Conservation (phyloP, 768 basidiomycete species). For the Calvatia gigantea region DNA sequence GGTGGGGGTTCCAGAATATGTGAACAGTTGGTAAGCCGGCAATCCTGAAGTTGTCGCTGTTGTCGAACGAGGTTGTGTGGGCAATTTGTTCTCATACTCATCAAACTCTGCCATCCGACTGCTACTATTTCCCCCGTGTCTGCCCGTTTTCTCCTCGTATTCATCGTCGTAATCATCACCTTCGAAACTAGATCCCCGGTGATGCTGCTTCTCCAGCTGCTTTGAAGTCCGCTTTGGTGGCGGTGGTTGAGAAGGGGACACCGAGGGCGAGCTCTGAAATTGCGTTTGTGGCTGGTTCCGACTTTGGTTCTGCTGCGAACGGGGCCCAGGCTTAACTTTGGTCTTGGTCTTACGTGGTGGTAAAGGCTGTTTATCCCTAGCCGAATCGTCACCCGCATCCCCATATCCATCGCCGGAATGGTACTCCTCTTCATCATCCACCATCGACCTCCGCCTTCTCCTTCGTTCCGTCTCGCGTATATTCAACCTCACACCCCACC, state of each 20-base stretch:
- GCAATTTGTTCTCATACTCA: background rate
- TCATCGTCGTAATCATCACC: too few species aligned
- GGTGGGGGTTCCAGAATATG: background rate
- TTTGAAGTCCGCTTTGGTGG: too few species aligned
- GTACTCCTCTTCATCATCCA: conserved; percentile 9
- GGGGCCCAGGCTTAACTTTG: background rate
- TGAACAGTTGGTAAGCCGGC: background rate
- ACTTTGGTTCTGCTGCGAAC: background rate
- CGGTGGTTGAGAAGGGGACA: background rate
- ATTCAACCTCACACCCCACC: conserved; percentile 57
- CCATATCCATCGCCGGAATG: background rate
- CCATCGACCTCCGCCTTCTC: conserved; percentile 29
- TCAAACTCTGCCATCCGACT: background rate
- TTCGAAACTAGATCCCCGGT: background rate
- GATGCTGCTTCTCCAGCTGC: background rate
- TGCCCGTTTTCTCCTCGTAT: background rate
- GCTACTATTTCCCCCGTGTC: background rate
- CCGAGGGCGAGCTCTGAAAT: background rate
- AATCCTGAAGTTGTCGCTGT: background rate
- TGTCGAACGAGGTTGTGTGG: background rate
- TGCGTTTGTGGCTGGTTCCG: background rate
- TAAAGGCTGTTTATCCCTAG: background rate
- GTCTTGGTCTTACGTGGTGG: background rate
- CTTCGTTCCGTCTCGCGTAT: conserved; percentile 57
- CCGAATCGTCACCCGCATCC: background rate